phyloP scores from a whole-genome alignment of 2,329 filamentous ascomycete species.

The Hypoxylon sp. region DNA sequence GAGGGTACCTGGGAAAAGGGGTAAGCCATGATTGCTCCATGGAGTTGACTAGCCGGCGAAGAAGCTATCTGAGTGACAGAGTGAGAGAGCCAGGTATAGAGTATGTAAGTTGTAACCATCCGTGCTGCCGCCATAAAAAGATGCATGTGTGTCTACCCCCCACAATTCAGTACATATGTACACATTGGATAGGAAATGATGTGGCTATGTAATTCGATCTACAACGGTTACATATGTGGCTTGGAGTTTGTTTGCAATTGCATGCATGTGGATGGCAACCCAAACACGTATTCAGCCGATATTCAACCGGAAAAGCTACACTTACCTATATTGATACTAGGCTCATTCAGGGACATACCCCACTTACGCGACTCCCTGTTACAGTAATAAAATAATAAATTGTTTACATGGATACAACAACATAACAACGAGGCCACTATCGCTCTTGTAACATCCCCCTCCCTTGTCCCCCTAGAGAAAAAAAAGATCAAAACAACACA shows the following conservation, averaged over 20 bases:
- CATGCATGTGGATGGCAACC: background rate
- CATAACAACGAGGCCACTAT: conserved; percentile 35
- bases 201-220: conserved; percentile 8
- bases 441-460: conserved; percentile 26
- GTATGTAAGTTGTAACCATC: background rate
- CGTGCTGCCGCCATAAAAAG: background rate
- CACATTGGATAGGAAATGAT: background rate
- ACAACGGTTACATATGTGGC: conserved; percentile 11
- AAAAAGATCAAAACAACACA: conserved; percentile 24
- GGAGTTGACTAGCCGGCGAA: background rate
- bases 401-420: conserved; percentile 45
- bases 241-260: background rate
- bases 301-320: conserved; percentile 16
- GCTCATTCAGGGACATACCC: conserved; percentile 3
- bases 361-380: conserved; percentile 41
- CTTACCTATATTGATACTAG: conserved; percentile 11
- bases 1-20: background rate
- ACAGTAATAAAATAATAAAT: conserved; percentile 38
- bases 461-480: conserved; percentile 16
- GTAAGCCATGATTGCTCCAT: background rate
- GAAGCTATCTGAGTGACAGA: background rate
- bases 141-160: too few species aligned
- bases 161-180: too few species aligned
- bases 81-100: background rate
- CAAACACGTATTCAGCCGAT: conserved; percentile 20